Conservation (phyloP, 139 green algal genomes). For the Desmodesmus armatus region DNA sequence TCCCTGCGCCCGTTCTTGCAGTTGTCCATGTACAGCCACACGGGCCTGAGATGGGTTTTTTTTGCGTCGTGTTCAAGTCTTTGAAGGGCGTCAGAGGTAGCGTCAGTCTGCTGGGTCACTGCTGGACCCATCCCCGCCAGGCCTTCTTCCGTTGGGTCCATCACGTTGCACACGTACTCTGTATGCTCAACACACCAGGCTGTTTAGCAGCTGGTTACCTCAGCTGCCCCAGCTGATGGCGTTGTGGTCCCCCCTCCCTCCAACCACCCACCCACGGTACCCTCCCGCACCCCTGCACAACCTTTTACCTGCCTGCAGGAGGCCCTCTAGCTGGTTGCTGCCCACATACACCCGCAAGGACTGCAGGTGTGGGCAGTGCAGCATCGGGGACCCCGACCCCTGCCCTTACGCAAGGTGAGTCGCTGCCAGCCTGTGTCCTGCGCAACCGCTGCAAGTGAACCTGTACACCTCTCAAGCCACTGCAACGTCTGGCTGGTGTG, state of each 20-base stretch:
- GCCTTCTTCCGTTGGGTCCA: too few relatives aligned
- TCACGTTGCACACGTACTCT: not conserved
- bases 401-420: slow-evolving; percentile 26
- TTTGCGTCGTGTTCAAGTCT: too few relatives aligned
- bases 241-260: not conserved
- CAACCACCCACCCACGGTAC: too few relatives aligned
- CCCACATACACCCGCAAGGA: not conserved
- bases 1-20: too few relatives aligned
- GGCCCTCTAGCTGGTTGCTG: not conserved
- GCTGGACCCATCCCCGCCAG: not conserved
- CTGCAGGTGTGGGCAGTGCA: slow-evolving; percentile 12
- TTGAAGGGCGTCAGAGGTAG: not conserved
- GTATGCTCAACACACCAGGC: not conserved
- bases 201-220: not conserved
- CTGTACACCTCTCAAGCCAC: too few relatives aligned
- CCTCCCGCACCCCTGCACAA: not conserved
- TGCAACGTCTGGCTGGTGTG: too few relatives aligned
- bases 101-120: not conserved
- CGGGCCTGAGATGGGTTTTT: too few relatives aligned
- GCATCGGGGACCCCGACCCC: not conserved
- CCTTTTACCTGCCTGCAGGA: not conserved
- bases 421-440: too few relatives aligned
- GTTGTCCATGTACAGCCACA: too few relatives aligned
- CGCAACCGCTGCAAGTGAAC: too few relatives aligned
- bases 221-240: not conserved